Percentiles rank a stretch among this genome's conserved stretches.
Conservation (phyloP, 495 filamentous ascomycete genomes). For the Penicillium malachiteum region DNA sequence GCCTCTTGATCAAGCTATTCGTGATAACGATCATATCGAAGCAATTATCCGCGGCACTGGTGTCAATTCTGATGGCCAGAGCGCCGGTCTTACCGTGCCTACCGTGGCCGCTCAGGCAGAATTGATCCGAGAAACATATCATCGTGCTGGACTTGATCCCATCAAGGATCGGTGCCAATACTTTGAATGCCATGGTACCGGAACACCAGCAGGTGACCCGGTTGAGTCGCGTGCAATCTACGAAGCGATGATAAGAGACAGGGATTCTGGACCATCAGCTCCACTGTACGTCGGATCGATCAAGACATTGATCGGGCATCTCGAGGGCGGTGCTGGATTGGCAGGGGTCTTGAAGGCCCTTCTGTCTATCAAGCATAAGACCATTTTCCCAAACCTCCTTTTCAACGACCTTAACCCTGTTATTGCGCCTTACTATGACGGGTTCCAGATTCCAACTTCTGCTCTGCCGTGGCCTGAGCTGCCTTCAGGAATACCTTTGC, state of each 20-base stretch:
- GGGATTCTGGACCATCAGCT: constrained; percentile 10
- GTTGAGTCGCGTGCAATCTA: constrained; percentile 45
- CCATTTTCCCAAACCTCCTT: constrained; percentile 54
- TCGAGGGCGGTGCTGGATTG: constrained; percentile 53
- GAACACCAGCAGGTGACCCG: constrained; percentile 60
- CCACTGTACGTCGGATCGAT: neutral
- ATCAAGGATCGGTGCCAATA: constrained; percentile 8
- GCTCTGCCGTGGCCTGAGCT: constrained; percentile 16
- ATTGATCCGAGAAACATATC: constrained; percentile 53
- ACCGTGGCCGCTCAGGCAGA: constrained; percentile 54
- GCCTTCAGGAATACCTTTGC: constrained; percentile 34
- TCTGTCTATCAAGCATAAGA: constrained; percentile 42
- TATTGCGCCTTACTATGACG: constrained; percentile 37
- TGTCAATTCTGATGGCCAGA: constrained; percentile 45
- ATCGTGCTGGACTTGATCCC: constrained; percentile 39
- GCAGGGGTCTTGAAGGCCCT: constrained; percentile 57
- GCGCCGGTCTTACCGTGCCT: constrained; percentile 39
- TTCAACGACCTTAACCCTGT: constrained; percentile 48
- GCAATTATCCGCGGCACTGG: constrained; percentile 42
- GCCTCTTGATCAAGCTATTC: constrained; percentile 32
- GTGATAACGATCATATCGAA: constrained; percentile 37
- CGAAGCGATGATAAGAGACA: constrained; percentile 8
- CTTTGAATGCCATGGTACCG: constrained; percentile 49
- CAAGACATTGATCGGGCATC: constrained; percentile 28
- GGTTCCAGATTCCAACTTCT: constrained; percentile 46